Percentiles rank a stretch among this genome's conserved stretches.
These are phyloP conservation scores for Pseudisothecium myosuroides DNA, from an alignment of 225 moss, liverwort and hornwort species.

Conservation along the genomic window DNA sequence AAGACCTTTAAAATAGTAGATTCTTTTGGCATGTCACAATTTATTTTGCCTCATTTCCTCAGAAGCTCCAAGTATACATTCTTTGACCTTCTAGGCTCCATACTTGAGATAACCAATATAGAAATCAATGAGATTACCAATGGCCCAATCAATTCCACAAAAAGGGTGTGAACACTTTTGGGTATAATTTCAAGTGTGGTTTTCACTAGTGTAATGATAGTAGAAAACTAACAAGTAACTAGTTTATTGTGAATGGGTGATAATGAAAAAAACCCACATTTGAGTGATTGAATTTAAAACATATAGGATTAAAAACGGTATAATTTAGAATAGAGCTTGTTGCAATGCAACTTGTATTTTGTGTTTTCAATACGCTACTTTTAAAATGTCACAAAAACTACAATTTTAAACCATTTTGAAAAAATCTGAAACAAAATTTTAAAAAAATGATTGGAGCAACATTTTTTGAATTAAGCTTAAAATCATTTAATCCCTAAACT, in stretches of 20 bases:
- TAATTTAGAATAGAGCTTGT: neutral
- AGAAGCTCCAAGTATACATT: neutral
- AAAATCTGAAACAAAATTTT: neutral
- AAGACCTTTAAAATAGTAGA: neutral
- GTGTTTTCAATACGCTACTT: neutral
- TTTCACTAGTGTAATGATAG: neutral
- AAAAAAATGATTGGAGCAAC: neutral
- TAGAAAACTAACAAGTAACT: neutral
- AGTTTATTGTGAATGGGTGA: neutral
- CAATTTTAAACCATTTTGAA: neutral
- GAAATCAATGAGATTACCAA: neutral
- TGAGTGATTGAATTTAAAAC: neutral
- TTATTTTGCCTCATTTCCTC: neutral
- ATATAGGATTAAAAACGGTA: fast-evolving
- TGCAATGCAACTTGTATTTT: neutral
- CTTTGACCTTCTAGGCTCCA: no score
- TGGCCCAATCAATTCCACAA: neutral
- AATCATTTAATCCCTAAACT: no score
- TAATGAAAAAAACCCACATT: fast-evolving
- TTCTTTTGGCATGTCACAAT: neutral
- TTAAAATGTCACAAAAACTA: neutral
- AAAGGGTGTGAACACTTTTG: neutral
- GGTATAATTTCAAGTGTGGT: neutral
- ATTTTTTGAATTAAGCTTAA: no score
- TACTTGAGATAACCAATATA: neutral